phyloP scores from a whole-genome alignment of 208 protist species.

The Borovskyia barvae region DNA sequence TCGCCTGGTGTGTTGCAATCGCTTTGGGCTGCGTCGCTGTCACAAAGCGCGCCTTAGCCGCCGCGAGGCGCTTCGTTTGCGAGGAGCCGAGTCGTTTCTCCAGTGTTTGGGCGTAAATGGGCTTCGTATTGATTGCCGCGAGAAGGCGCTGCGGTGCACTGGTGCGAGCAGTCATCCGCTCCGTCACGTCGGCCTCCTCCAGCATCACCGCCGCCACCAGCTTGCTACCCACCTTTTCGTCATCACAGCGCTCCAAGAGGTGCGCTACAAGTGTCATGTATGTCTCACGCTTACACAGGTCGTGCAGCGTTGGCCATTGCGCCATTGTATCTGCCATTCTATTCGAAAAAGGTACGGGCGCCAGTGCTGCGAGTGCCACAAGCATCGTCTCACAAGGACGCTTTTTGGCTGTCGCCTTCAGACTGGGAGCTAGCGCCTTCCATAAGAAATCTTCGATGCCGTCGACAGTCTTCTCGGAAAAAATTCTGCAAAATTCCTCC shows the following conservation, averaged over 20 bases:
- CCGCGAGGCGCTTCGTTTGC: constrained; percentile 45
- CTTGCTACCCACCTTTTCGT: constrained; percentile 28
- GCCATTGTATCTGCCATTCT: constrained; percentile 36
- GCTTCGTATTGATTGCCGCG: constrained; percentile 38
- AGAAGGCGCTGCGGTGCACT: constrained; percentile 56
- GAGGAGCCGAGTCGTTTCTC: constrained; percentile 41
- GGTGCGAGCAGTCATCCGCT: constrained; percentile 47
- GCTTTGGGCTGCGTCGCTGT: constrained; percentile 62
- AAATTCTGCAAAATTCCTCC: constrained; percentile 18
- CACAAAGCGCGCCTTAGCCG: constrained; percentile 56
- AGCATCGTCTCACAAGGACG: constrained; percentile 46
- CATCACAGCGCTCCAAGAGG: constrained; percentile 35
- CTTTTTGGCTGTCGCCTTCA: constrained; percentile 10
- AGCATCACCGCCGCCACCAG: constrained; percentile 42
- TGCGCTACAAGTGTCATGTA: constrained; percentile 49
- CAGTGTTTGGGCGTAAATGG: constrained; percentile 34
- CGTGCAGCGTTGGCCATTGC: constrained; percentile 49
- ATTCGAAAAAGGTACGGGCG: constrained; percentile 17
- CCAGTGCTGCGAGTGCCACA: constrained; percentile 38
- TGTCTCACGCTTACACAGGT: constrained; percentile 33
- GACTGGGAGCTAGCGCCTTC: constrained; percentile 16
- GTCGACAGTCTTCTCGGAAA: constrained; percentile 12
- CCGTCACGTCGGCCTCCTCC: constrained; percentile 44
- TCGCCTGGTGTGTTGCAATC: constrained; percentile 49
- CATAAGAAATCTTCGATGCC: constrained; percentile 39